Conservation (phyloP, 164 flowering plant genomes). For the Stephania japonica region DNA sequence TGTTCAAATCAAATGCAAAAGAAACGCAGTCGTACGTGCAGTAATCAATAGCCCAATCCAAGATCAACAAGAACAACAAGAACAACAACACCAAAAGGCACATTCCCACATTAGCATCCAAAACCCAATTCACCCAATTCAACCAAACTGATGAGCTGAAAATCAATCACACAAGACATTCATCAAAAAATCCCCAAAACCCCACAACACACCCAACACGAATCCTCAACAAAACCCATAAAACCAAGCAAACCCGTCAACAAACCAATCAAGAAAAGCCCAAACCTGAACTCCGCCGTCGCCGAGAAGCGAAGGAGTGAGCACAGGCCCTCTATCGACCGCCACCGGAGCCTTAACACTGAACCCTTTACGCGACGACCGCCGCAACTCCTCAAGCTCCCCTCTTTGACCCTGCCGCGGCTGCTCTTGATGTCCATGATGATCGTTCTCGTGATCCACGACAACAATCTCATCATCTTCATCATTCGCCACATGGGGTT, state of each 20-base stretch:
- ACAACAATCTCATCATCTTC: constrained; percentile 14
- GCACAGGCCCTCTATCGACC: constrained; percentile 61
- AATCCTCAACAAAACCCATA: neutral
- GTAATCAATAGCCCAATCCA: neutral
- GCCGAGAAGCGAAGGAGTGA: constrained; percentile 39
- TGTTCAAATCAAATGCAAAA: neutral
- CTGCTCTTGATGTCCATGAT: neutral
- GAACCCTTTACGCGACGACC: constrained; percentile 52
- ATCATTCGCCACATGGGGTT: constrained; percentile 26
- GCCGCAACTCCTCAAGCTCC: constrained; percentile 19
- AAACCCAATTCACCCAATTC: neutral
- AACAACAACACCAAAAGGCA: neutral
- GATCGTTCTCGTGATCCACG: neutral
- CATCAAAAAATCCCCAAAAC: neutral
- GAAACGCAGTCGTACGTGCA: neutral
- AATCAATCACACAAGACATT: neutral
- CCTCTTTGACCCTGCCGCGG: constrained; percentile 8
- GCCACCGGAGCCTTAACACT: constrained; percentile 66
- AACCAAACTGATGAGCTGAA: neutral
- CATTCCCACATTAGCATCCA: neutral
- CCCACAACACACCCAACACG: neutral
- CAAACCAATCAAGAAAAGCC: neutral
- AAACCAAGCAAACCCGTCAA: too few relatives aligned
- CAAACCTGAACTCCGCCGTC: constrained; percentile 81
- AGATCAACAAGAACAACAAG: neutral